These are phyloP conservation scores for Pugionium cornutum DNA, from an alignment of 345 rosid species.

Conservation along the genomic window DNA sequence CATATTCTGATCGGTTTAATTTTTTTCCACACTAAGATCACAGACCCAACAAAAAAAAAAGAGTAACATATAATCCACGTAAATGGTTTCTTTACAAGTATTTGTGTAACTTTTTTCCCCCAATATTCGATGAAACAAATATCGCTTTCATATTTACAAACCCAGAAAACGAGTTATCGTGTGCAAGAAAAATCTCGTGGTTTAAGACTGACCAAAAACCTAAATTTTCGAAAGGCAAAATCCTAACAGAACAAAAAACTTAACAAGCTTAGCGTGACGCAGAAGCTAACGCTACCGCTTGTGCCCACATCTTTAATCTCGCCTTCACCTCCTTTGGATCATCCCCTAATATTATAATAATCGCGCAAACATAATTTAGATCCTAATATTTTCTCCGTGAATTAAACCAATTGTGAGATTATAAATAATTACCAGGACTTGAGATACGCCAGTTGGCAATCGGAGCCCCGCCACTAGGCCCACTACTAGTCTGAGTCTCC, in stretches of 20 bases:
- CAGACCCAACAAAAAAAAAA: not conserved
- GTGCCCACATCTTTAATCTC: slow-evolving; percentile 93
- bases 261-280: slow-evolving; percentile 44
- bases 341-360: slow-evolving; percentile 54
- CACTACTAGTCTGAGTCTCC: slow-evolving; percentile 74
- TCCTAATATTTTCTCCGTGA: not conserved
- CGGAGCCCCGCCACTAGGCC: slow-evolving; percentile 87
- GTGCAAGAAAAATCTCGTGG: not conserved
- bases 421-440: slow-evolving; percentile 63
- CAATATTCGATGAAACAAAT: not conserved
- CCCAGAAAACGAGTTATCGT: not conserved
- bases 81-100: slow-evolving; percentile 4
- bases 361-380: not conserved
- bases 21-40: not conserved
- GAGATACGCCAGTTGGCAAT: slow-evolving; percentile 85
- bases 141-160: slow-evolving; percentile 22
- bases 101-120: not conserved
- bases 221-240: not conserved
- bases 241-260: slow-evolving; percentile 13
- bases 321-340: slow-evolving; percentile 97
- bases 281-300: slow-evolving; percentile 75
- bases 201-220: not conserved
- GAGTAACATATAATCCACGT: slow-evolving; percentile 5
- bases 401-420: not conserved
- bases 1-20: not conserved